Percentiles rank a stretch among this genome's conserved stretches.
Conservation (phyloP, 2,329 filamentous ascomycete genomes). For the Xylogone sp. region DNA sequence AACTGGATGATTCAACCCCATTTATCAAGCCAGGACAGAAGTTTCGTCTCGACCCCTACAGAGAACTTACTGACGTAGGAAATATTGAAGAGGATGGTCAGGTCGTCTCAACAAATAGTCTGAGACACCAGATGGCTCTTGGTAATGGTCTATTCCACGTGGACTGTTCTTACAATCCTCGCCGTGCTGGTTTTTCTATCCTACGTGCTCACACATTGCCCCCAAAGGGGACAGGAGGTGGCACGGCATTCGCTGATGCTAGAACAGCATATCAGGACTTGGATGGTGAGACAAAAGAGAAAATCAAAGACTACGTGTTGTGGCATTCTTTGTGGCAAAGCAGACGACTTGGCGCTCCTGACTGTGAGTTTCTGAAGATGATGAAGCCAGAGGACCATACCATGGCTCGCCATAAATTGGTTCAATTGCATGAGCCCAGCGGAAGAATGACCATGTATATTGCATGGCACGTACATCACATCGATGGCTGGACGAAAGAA, state of each 20-base stretch:
- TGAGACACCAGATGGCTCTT: slow-evolving; percentile 1
- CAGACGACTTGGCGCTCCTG: slow-evolving; percentile 46
- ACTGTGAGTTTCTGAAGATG: slow-evolving; percentile 36
- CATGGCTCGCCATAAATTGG: slow-evolving; percentile 39
- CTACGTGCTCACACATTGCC: slow-evolving; percentile 47
- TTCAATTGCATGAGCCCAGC: slow-evolving; percentile 47
- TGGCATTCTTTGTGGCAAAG: slow-evolving; percentile 49
- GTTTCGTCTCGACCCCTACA: too few species aligned
- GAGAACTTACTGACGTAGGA: slow-evolving; percentile 53
- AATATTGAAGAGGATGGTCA: slow-evolving; percentile 47
- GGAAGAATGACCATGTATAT: slow-evolving; percentile 51
- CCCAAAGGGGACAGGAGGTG: slow-evolving; percentile 41
- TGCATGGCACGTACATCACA: slow-evolving; percentile 48
- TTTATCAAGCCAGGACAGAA: too few species aligned
- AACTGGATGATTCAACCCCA: slow-evolving; percentile 30
- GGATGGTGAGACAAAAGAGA: slow-evolving; percentile 22
- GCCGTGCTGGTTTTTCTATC: slow-evolving; percentile 47
- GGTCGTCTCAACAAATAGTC: slow-evolving; percentile 11
- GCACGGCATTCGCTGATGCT: slow-evolving; percentile 52
- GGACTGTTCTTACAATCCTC: slow-evolving; percentile 52
- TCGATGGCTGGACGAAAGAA: slow-evolving; percentile 36
- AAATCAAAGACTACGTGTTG: slow-evolving; percentile 41
- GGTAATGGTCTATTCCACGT: slow-evolving; percentile 49
- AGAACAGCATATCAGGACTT: slow-evolving; percentile 47
- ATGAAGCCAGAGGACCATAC: slow-evolving; percentile 30